Evolutionary conservation across 768 basidiomycete species (phyloP), one percentile per base, ranked within the genome.

Genomic region (Trametes coccinea): DNA sequence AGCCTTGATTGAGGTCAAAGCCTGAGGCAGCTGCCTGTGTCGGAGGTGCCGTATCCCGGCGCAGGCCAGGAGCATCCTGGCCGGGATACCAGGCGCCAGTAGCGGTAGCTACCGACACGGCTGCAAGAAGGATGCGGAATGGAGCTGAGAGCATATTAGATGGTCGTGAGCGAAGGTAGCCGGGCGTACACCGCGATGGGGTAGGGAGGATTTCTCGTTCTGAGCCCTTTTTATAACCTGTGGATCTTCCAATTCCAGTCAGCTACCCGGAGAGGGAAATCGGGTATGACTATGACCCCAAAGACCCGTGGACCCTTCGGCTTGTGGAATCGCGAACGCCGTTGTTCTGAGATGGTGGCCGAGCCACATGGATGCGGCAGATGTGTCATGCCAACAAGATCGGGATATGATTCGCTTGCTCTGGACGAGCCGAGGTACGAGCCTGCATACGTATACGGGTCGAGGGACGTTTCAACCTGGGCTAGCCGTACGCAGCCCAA

Each of bases 1-100:
- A 39, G 1, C 67, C 70, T n/a, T 48, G 41, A 46, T 65, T 60
- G 31, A 71, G 33, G 53, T 66, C 60, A 59, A 65, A 66, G 29
- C 13, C 34, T 43, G 54, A 66, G 4, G 62, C 43, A 2, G 58
- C 49, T 1, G 56, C 51, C 43, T 51, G 50, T 6, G 49, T 43
- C 8, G 59, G 52, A 5, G 62, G 67, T 6, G 60, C 56, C 5
- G 62, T 52, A 30, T 69, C 68, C 27, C 65, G 47, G 9, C 44
- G 47, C 6, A 69, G 57, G 14, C 63, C 63, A 13, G 62, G 66
- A 9, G 66, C 66, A 37, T 60, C 52, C 8, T 56, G 53, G 0
- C 63, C 61, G 7, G 66, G 61, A 49, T 60, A 52, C 41, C 56
- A 56, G 4, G 48, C 54, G 10, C 50, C 41, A 17, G 51, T 60